Conservation (phyloP, 1,284 basidiomycete genomes). For the Flammula alnicola region DNA sequence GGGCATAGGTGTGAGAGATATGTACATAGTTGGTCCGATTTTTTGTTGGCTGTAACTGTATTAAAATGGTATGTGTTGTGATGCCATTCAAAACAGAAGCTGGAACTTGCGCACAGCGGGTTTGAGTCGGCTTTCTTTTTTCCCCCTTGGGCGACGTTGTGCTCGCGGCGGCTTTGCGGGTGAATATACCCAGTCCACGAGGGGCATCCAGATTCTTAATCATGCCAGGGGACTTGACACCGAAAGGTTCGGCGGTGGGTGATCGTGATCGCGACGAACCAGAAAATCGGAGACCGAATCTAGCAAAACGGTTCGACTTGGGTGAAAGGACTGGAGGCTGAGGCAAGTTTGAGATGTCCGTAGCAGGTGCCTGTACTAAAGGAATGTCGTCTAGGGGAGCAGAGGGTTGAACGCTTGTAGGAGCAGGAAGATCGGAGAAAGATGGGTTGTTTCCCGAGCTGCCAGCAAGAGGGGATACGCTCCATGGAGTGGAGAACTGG, state of each 20-base stretch:
- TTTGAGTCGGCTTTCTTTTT: no score
- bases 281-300: background rate
- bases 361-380: background rate
- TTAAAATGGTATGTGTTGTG: no score
- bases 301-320: background rate
- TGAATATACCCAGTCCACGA: no score
- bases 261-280: constrained; percentile 1
- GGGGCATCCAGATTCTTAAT: constrained; percentile 16
- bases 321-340: constrained; percentile 3
- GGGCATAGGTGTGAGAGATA: no score
- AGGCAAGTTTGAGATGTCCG: constrained; percentile 2
- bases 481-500: background rate
- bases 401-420: background rate
- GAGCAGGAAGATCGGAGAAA: background rate
- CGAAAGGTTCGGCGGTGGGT: background rate
- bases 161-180: no score
- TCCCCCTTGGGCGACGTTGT: no score
- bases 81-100: no score
- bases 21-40: no score
- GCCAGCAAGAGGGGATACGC: constrained; percentile 2
- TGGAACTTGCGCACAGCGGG: no score
- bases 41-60: no score
- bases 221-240: constrained; percentile 15
- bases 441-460: background rate
- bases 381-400: background rate